Base-by-base conservation (phyloP, 1,139 yeast species). In the Trichomonascaceae sp. region DNA sequence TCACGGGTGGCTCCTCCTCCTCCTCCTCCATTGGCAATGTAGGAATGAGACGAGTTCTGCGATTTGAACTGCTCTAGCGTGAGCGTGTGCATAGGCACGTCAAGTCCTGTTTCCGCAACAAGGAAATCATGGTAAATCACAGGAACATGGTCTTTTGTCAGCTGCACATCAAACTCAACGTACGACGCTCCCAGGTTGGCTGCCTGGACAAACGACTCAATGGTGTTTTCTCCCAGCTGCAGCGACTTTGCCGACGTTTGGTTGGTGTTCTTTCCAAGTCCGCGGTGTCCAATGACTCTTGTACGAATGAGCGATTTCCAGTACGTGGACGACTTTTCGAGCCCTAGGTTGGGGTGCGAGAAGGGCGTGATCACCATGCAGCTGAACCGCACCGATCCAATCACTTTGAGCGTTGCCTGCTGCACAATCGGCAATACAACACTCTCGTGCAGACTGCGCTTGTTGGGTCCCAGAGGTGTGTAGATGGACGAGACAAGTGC, bases 81-180 rank as follows among this genome's bases (percentile, higher is more conserved):
- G 48, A 89, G 63, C 16, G 80, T 74, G 57, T 87, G 95, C 94
- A 89, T 87, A 3, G 97, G 97, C 34, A 87, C 78, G 59, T 89
- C 98, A 35, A 82, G 85, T 9, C 98, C 98, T 3, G 93, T 76
- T 54, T 89, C 97, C 1, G 96, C 94, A 29, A 89, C 96, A 20
- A 85, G 59, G 52, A 89, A 89, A 56, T 89, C 98, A 54, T 89
- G 98, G 51, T 89, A 89, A 27, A 89, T 80, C 9, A 89, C 97
- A 1, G 97, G 97, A 9, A 84, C 75, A 43, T 67, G 67, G 56
- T 89, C 97, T 51, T 85, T 85, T n/a, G 98, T 89, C 44, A 89
- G 63, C 56, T 89, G 98, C 26, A 89, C 97, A 57, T 89, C 98
- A 54, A 89, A 89, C 57, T 89, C 98, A 34, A 63, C 67, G 38